Evolutionary conservation across 371 early-diverging fungal genomes (phyloP), one percentile per base, ranked within the genome.

Genomic region (Actinomortierella wolfii): DNA sequence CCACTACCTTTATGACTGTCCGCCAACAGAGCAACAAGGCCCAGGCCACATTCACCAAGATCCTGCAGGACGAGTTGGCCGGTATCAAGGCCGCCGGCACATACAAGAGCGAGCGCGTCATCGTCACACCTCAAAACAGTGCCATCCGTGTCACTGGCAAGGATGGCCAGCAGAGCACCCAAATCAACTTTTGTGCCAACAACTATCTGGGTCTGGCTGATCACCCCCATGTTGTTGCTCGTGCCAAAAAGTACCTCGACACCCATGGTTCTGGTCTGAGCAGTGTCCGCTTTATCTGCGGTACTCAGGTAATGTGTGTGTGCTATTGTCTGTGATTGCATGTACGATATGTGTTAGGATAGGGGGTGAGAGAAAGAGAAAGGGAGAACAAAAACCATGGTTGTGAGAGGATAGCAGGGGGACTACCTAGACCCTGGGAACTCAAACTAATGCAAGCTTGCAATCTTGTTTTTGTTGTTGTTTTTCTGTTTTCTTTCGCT

Each of bases 211-310:
- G 88, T 15, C 80, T 87, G 25, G 78, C 83, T 0, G 78, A 83
- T 57, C 77, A 86, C 55, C 82, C 83, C 8, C 64, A 67, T 24
- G 84, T 85, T 25, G 67, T 83, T 51, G 60, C 70, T 15, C 77
- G 77, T 8, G 80, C 83, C 0, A 64, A 73, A 26, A 59, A 77
- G 51, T 86, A 64, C 53, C 67, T 85, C 29, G 75, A 77, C 57
- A 66, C 75, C 29, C 83, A 81, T 65, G 85, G 87, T 44, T 84
- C 84, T 52, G 87, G 87, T 2, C 64, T 86, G 51, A 80, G 81
- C 62, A 84, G 86, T 26, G 87, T 87, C 29, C 74, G 87, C 7
- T 86, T 87, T 51, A 87, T 87, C 65, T 87, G 87, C 57, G 87
- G 87, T 59, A 87, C 87, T 26, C 86, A 86, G 74, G 67, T 63